Conservation (phyloP, 306 rosid genomes). For the Gillenia trifoliata region DNA sequence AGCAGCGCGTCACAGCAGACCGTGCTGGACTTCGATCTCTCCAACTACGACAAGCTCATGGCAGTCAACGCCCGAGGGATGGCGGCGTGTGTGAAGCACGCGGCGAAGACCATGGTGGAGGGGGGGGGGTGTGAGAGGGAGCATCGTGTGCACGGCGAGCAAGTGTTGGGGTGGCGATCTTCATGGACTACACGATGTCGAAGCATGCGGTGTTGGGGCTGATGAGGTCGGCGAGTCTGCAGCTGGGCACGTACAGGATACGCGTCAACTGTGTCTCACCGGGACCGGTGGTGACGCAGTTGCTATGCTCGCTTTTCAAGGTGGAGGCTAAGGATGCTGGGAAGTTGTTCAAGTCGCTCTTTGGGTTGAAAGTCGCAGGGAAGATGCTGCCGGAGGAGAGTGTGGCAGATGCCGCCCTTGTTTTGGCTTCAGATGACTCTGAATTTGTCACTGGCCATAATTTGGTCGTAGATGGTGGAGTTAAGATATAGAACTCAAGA, state of each 20-base stretch:
- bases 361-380: constrained; percentile 11
- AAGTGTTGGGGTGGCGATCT: neutral
- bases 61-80: constrained; percentile 31
- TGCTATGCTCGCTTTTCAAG: neutral
- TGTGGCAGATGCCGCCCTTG: constrained; percentile 23
- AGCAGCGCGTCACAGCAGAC: constrained; percentile 24
- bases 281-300: constrained; percentile 15
- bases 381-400: neutral
- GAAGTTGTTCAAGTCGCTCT: neutral
- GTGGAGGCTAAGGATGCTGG: neutral
- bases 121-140: constrained; percentile 40
- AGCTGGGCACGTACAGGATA: constrained; percentile 19
- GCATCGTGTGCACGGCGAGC: constrained; percentile 48
- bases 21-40: constrained; percentile 30
- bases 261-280: constrained; percentile 39
- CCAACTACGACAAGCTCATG: constrained; percentile 21
- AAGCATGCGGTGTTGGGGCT: constrained; percentile 33
- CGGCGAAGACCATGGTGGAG: constrained; percentile 48
- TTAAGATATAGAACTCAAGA: neutral
- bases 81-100: constrained; percentile 46
- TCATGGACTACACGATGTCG: constrained; percentile 25
- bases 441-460: constrained; percentile 16
- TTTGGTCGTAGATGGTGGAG: constrained; percentile 12
- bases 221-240: constrained; percentile 30
- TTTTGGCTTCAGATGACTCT: constrained; percentile 19